phyloP scores from a whole-genome alignment of 2,329 filamentous ascomycete species.

The Magnaporthiopsis incrustans region DNA sequence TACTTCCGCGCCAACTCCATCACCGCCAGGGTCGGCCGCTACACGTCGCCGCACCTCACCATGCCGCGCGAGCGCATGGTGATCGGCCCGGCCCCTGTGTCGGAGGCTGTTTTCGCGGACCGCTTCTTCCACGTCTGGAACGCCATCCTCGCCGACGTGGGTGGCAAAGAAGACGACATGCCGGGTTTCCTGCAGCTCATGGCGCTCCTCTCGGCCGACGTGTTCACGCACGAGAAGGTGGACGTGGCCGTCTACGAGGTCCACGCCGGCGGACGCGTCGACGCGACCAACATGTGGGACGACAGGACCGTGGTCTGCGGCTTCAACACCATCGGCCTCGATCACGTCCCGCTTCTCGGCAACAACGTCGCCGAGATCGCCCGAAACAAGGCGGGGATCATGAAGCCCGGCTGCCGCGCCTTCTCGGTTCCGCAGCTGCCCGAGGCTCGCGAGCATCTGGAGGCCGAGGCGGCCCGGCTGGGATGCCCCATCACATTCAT shows the following conservation, averaged over 20 bases:
- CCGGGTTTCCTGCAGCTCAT: constrained; percentile 7
- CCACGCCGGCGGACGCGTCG: constrained; percentile 36
- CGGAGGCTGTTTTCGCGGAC: not conserved
- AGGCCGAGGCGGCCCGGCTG: constrained; percentile 3
- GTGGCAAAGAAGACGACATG: constrained; percentile 5
- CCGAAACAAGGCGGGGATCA: constrained; percentile 67
- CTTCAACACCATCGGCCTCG: constrained; percentile 60
- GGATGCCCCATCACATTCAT: constrained; percentile 1
- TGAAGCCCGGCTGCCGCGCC: constrained; percentile 51
- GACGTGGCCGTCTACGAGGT: constrained; percentile 6
- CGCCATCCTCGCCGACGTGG: constrained; percentile 1
- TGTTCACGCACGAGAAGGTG: not conserved
- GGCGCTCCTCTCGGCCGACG: constrained; percentile 5
- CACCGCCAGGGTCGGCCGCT: constrained; percentile 6
- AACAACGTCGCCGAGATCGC: constrained; percentile 57
- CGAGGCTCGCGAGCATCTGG: constrained; percentile 2
- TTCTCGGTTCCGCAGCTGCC: constrained; percentile 28
- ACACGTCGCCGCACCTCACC: constrained; percentile 3
- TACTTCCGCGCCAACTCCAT: constrained; percentile 2
- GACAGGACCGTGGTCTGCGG: constrained; percentile 47
- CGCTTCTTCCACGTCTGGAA: constrained; percentile 8
- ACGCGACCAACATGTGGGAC: constrained; percentile 60
- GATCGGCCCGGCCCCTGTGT: not conserved
- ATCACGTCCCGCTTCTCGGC: constrained; percentile 57
- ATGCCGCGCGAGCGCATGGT: constrained; percentile 4